A percentile compares a stretch with the other conserved stretches of the same genome.
Evolutionary conservation across 768 basidiomycete species (phyloP).

Genomic region (Tubosaeta brunneosetosa): DNA sequence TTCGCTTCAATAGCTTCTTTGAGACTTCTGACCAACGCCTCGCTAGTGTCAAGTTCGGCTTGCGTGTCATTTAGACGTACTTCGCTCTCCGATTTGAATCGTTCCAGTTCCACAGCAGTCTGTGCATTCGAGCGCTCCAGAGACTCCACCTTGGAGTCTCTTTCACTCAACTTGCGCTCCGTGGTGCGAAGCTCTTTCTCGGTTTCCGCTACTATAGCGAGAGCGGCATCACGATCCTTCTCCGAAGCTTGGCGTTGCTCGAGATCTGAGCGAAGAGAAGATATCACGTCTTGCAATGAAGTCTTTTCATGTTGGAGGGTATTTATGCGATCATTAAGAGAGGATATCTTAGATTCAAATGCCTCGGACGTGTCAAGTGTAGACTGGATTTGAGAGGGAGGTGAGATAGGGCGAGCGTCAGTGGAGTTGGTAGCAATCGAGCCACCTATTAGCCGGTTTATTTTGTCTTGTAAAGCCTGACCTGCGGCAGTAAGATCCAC

Average conservation of each 20-base stretch:
- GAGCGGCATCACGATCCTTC: slow-evolving; percentile 43
- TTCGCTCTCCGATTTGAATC: slow-evolving; percentile 43
- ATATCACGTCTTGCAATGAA: slow-evolving; percentile 42
- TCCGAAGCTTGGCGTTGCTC: slow-evolving; percentile 30
- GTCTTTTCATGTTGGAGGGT: slow-evolving; percentile 68
- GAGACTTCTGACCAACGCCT: slow-evolving; percentile 43
- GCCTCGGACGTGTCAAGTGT: slow-evolving; percentile 21
- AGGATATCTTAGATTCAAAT: slow-evolving; percentile 16
- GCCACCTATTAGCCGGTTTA: slow-evolving; percentile 39
- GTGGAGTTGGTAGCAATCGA: slow-evolving; percentile 13
- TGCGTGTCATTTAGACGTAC: slow-evolving; percentile 39
- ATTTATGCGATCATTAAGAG: slow-evolving; percentile 40
- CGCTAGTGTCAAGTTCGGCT: slow-evolving; percentile 41
- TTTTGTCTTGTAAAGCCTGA: slow-evolving; percentile 46
- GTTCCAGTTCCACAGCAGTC: slow-evolving; percentile 39
- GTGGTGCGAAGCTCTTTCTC: slow-evolving; percentile 39
- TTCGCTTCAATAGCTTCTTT: slow-evolving; percentile 51
- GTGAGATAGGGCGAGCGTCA: slow-evolving; percentile 14
- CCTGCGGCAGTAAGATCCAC: slow-evolving; percentile 37
- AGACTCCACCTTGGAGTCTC: slow-evolving; percentile 40
- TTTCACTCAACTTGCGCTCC: slow-evolving; percentile 43
- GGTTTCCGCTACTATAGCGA: slow-evolving; percentile 36
- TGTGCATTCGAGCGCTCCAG: slow-evolving; percentile 44
- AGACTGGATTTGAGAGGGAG: slow-evolving; percentile 38
- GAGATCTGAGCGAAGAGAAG: slow-evolving; percentile 19